Evolutionary conservation across 495 filamentous ascomycete genomes (phyloP).

Genomic region (Hypoxylon crocopeplum): DNA sequence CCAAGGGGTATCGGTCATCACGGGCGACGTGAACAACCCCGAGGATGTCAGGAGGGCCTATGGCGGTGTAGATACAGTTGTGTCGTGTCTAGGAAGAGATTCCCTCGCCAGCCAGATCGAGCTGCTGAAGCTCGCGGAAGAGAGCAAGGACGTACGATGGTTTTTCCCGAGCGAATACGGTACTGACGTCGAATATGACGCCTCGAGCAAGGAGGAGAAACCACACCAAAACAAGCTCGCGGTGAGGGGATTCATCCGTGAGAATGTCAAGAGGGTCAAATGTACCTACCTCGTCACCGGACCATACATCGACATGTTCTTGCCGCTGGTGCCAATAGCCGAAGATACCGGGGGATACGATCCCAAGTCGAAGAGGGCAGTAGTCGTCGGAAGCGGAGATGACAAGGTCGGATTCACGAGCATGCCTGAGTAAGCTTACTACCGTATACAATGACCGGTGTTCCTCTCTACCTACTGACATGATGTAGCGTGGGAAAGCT

Average conservation of each 20-base stretch:
- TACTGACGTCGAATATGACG: conserved; percentile 73
- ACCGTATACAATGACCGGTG: not conserved
- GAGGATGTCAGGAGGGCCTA: conserved; percentile 62
- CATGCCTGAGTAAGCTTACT: conserved; percentile 67
- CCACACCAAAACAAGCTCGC: conserved; percentile 75
- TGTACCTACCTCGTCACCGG: conserved; percentile 75
- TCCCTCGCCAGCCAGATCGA: conserved; percentile 64
- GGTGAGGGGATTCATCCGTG: conserved; percentile 64
- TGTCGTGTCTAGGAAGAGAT: conserved; percentile 68
- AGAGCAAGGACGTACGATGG: conserved; percentile 61
- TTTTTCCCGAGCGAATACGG: conserved; percentile 79
- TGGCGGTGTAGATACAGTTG: conserved; percentile 67
- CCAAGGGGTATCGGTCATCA: conserved; percentile 62
- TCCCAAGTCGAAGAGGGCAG: conserved; percentile 59
- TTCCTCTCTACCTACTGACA: conserved; percentile 7
- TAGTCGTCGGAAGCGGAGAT: conserved; percentile 63
- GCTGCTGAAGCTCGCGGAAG: conserved; percentile 64
- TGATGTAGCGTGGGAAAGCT: conserved; percentile 66
- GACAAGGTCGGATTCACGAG: conserved; percentile 68
- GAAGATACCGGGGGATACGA: conserved; percentile 61
- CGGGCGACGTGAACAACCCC: conserved; percentile 63
- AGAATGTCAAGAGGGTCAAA: conserved; percentile 59
- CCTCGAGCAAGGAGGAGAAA: conserved; percentile 64
- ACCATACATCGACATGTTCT: conserved; percentile 71
- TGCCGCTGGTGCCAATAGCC: conserved; percentile 48